Percentiles rank a stretch among this genome's conserved stretches.
phyloP scores from a whole-genome alignment of 441 rosid genomes.

The Sinapis alba region DNA sequence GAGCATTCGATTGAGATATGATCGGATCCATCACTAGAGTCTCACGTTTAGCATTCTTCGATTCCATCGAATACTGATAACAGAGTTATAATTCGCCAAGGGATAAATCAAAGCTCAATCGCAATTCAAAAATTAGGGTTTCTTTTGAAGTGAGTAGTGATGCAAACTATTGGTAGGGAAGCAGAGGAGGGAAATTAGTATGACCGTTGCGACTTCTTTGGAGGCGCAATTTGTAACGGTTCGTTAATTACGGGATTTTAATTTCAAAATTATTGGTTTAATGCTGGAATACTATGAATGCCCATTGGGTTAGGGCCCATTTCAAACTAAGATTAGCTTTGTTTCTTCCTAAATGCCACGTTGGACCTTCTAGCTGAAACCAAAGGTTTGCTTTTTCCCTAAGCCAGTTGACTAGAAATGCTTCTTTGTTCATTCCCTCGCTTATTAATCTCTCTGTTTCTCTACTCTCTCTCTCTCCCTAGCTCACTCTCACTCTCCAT shows the following conservation, averaged over 20 bases:
- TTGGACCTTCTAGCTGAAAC: not conserved
- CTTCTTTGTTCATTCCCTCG: not conserved
- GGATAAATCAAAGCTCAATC: not conserved
- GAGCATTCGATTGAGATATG: constrained; percentile 39
- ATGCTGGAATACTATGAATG: not conserved
- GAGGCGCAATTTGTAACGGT: constrained; percentile 79
- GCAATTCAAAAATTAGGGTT: constrained; percentile 16
- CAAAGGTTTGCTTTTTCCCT: not conserved
- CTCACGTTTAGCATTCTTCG: constrained; percentile 34
- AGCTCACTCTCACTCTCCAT: not conserved
- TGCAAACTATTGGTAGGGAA: not conserved
- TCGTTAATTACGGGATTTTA: constrained; percentile 27
- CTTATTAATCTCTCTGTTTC: constrained; percentile 9
- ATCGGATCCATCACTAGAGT: constrained; percentile 53
- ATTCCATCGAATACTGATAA: constrained; percentile 50
- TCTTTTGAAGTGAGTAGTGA: constrained; percentile 6
- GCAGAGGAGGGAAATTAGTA: constrained; percentile 25
- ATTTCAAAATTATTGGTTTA: constrained; percentile 6
- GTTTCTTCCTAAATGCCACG: not conserved
- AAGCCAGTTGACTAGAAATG: constrained; percentile 23
- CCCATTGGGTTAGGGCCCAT: constrained; percentile 15
- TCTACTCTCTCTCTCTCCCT: not conserved
- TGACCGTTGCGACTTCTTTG: constrained; percentile 51
- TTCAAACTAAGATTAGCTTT: not conserved
- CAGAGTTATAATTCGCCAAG: not conserved